Conservation (phyloP, 371 early-diverging fungal genomes). For the Blakeslea trispora region DNA sequence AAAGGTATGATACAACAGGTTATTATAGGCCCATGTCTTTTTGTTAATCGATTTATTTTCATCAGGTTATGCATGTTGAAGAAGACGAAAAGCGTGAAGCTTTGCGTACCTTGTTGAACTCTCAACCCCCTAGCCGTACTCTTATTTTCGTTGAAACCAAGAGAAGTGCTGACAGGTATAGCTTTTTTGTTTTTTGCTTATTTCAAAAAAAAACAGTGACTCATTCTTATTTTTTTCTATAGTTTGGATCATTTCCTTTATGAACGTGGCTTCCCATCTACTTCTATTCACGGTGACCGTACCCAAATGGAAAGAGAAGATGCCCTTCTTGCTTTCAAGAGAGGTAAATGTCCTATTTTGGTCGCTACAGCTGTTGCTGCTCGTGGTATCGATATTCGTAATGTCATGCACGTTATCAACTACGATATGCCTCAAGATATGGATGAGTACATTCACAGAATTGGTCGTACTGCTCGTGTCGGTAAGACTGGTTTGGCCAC, state of each 20-base stretch:
- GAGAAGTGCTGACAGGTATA: slow-evolving; percentile 76
- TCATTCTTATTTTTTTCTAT: neutral
- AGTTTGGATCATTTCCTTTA: slow-evolving; percentile 73
- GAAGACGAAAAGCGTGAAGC: slow-evolving; percentile 58
- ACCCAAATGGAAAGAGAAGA: slow-evolving; percentile 81
- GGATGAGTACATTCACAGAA: slow-evolving; percentile 86
- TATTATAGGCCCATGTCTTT: slow-evolving; percentile 32
- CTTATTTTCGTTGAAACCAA: slow-evolving; percentile 89
- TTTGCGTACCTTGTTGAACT: slow-evolving; percentile 37
- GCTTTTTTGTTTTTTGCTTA: slow-evolving; percentile 85
- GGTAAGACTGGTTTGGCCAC: slow-evolving; percentile 77
- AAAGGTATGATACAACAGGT: slow-evolving; percentile 22
- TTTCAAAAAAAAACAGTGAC: slow-evolving; percentile 1
- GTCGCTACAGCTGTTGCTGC: slow-evolving; percentile 94
- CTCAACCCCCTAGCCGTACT: slow-evolving; percentile 58
- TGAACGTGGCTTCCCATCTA: slow-evolving; percentile 65
- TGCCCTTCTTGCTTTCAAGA: slow-evolving; percentile 76
- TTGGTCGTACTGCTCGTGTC: slow-evolving; percentile 80
- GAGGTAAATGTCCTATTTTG: slow-evolving; percentile 74
- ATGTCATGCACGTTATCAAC: slow-evolving; percentile 85
- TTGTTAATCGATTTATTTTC: neutral
- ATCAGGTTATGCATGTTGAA: slow-evolving; percentile 76
- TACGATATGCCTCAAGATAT: slow-evolving; percentile 79
- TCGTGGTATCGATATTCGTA: slow-evolving; percentile 88
- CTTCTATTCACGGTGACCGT: slow-evolving; percentile 78